Evolutionary conservation across 164 flowering plant species (phyloP).

Genomic region (Nymphaea thermarum): DNA sequence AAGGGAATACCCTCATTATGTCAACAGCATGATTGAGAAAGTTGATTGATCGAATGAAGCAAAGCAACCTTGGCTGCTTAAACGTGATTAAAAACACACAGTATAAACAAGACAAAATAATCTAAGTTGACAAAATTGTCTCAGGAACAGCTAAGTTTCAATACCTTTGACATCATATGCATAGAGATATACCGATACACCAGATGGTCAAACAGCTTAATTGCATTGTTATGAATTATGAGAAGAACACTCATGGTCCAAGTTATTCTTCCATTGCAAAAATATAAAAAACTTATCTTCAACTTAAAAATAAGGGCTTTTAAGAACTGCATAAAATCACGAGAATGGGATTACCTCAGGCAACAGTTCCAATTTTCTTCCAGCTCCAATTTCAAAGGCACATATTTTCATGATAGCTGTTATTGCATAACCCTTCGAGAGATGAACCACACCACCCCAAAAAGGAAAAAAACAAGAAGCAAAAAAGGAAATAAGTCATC

Average conservation of each 20-base stretch:
- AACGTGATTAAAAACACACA: too few species aligned
- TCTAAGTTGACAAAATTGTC: too few species aligned
- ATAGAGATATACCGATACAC: neutral
- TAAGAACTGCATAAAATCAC: neutral
- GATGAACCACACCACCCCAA: neutral
- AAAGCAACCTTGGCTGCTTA: too few species aligned
- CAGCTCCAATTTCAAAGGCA: constrained; percentile 83
- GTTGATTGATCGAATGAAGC: too few species aligned
- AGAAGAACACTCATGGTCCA: too few species aligned
- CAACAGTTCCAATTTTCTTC: constrained; percentile 70
- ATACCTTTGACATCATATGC: too few species aligned
- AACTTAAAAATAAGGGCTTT: neutral
- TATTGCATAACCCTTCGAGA: constrained; percentile 82
- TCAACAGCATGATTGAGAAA: too few species aligned
- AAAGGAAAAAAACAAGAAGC: neutral
- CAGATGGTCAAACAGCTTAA: neutral
- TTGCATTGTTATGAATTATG: too few species aligned
- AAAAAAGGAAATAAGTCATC: neutral
- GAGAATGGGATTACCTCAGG: constrained; percentile 51
- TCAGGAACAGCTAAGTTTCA: too few species aligned
- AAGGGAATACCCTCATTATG: too few species aligned
- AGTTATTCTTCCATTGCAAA: neutral
- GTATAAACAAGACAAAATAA: too few species aligned
- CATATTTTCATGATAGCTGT: constrained; percentile 90
- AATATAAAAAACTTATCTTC: neutral